A percentile compares a stretch with the other conserved stretches of the same genome.
Conservation (phyloP, 257 asterid genomes). For the Capsicum baccatum region DNA sequence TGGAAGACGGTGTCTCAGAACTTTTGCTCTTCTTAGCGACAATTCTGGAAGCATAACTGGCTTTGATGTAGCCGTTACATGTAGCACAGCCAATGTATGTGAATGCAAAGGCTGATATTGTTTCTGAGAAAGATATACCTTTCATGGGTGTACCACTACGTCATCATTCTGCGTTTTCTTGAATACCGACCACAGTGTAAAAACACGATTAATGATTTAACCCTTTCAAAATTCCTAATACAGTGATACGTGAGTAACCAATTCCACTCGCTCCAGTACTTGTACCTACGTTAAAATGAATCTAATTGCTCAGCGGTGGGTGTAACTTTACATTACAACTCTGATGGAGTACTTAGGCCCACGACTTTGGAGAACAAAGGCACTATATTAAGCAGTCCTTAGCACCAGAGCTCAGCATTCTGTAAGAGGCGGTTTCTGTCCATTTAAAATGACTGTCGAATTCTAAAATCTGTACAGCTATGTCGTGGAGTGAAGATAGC, state of each 20-base stretch:
- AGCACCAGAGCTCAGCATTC: too few species aligned
- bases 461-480: not conserved
- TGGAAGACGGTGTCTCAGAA: constrained; percentile 57
- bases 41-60: constrained; percentile 48
- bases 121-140: constrained; percentile 48
- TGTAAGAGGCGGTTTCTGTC: too few species aligned
- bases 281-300: not conserved
- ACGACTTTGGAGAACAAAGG: not conserved
- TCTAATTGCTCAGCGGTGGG: not conserved
- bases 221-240: not conserved
- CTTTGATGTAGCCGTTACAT: constrained; percentile 29
- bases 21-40: constrained; percentile 71
- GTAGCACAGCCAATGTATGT: constrained; percentile 40
- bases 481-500: constrained; percentile 2
- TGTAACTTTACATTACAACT: not conserved
- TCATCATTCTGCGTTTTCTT: constrained; percentile 31
- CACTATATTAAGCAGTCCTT: too few species aligned
- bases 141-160: constrained; percentile 54
- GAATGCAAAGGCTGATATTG: constrained; percentile 43
- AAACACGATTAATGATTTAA: not conserved
- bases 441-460: not conserved
- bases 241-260: not conserved
- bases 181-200: not conserved
- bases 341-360: not conserved
- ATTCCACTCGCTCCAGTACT: not conserved